phyloP scores from a whole-genome alignment of 2,329 filamentous ascomycete genomes.

The Pseudogymnoascus sp. region DNA sequence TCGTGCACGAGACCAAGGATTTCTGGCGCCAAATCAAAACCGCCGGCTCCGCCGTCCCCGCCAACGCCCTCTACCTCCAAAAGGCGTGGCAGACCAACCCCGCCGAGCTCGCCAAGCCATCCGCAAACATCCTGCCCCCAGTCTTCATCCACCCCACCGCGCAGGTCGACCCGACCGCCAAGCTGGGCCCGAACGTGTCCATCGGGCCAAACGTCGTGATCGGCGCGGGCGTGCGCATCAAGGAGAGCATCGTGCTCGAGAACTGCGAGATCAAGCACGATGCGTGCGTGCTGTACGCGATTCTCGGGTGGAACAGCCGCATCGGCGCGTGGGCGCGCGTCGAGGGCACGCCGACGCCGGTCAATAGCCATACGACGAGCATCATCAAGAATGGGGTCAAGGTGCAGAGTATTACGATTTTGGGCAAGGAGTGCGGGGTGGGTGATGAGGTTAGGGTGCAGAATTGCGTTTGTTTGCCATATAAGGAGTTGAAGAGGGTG shows the following conservation, averaged over 20 bases:
- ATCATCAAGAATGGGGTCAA: slow-evolving; percentile 97
- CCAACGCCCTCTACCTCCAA: slow-evolving; percentile 92
- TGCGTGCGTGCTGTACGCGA: slow-evolving; percentile 88
- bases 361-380: slow-evolving; percentile 82
- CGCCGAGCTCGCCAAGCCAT: slow-evolving; percentile 72
- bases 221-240: slow-evolving; percentile 81
- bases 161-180: slow-evolving; percentile 84
- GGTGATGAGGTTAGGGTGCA: slow-evolving; percentile 92
- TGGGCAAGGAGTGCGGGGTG: slow-evolving; percentile 92
- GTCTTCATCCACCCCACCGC: slow-evolving; percentile 94
- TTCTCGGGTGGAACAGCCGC: slow-evolving; percentile 93
- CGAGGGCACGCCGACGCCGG: slow-evolving; percentile 84
- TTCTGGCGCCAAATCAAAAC: slow-evolving; percentile 99
- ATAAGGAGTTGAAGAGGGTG: slow-evolving; percentile 95
- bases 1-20: slow-evolving; percentile 96
- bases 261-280: slow-evolving; percentile 95
- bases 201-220: slow-evolving; percentile 83
- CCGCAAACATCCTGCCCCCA: slow-evolving; percentile 78
- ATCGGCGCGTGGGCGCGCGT: slow-evolving; percentile 97
- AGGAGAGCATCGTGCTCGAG: slow-evolving; percentile 93
- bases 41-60: slow-evolving; percentile 89
- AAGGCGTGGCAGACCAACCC: slow-evolving; percentile 81
- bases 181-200: slow-evolving; percentile 93
- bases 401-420: slow-evolving; percentile 94
- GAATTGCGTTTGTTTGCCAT: slow-evolving; percentile 95